Conservation (phyloP, 2,329 filamentous ascomycete genomes). For the Hirsutella minnesotensis region DNA sequence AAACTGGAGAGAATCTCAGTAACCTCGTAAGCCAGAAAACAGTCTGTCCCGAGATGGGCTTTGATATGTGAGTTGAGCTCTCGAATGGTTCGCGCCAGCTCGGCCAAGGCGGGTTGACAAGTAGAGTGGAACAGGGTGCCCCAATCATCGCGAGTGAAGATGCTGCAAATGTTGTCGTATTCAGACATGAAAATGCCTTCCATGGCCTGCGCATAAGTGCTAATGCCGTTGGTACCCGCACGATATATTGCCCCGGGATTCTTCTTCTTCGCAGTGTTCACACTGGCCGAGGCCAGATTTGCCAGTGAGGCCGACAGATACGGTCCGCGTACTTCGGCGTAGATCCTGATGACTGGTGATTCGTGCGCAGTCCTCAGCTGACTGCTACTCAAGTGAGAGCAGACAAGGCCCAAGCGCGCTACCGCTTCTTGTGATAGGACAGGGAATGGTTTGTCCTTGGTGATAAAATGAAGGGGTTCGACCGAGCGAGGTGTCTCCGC, state of each 20-base stretch:
- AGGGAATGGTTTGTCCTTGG: slow-evolving; percentile 79
- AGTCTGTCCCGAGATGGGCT: slow-evolving; percentile 75
- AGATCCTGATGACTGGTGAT: slow-evolving; percentile 67
- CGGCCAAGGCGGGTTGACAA: slow-evolving; percentile 64
- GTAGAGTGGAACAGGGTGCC: slow-evolving; percentile 66
- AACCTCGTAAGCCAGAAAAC: slow-evolving; percentile 89
- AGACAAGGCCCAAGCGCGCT: slow-evolving; percentile 66
- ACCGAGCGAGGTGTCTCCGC: slow-evolving; percentile 68
- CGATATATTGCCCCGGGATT: slow-evolving; percentile 74
- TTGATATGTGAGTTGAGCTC: slow-evolving; percentile 89
- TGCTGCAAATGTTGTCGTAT: slow-evolving; percentile 77
- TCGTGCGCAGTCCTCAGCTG: slow-evolving; percentile 43
- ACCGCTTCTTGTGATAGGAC: slow-evolving; percentile 65
- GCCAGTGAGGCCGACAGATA: slow-evolving; percentile 75
- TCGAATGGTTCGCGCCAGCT: slow-evolving; percentile 74
- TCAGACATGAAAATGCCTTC: slow-evolving; percentile 81
- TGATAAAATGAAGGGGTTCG: slow-evolving; percentile 86
- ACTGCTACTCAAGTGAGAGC: slow-evolving; percentile 58
- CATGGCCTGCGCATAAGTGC: slow-evolving; percentile 76
- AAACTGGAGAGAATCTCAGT: slow-evolving; percentile 78
- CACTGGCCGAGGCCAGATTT: slow-evolving; percentile 77
- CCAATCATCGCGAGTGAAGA: slow-evolving; percentile 83
- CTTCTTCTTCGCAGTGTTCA: slow-evolving; percentile 74
- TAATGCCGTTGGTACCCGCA: slow-evolving; percentile 81
- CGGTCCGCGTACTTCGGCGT: slow-evolving; percentile 73